Percentiles rank a stretch among this genome's conserved stretches.
Evolutionary conservation across 2,329 filamentous ascomycete genomes (phyloP).

Genomic region (Colletotrichum melonis): DNA sequence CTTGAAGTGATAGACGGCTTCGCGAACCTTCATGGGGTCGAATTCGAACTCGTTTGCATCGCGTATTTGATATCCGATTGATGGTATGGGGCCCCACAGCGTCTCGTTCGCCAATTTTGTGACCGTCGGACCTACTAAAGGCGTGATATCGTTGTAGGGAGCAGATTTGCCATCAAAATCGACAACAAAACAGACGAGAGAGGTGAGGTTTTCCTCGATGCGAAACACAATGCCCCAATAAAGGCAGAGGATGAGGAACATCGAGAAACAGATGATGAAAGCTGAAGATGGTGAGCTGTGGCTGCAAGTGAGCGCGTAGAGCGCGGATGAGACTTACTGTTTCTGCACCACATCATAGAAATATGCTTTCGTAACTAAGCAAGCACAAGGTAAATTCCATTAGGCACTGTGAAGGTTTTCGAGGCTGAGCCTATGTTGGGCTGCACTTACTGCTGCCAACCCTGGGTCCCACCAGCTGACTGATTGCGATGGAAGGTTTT

Average conservation of each 20-base stretch:
- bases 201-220: constrained; percentile 19
- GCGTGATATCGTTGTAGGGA: not conserved
- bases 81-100: constrained; percentile 1
- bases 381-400: not conserved
- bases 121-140: constrained; percentile 7
- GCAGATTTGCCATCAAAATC: constrained; percentile 14
- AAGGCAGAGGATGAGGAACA: constrained; percentile 13
- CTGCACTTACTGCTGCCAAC: constrained; percentile 3
- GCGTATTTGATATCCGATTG: constrained; percentile 22
- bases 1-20: constrained; percentile 19
- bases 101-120: constrained; percentile 11
- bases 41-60: constrained; percentile 14
- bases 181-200: constrained; percentile 17
- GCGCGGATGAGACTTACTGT: not conserved
- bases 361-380: constrained; percentile 14
- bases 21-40: constrained; percentile 16
- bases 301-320: not conserved
- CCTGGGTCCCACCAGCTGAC: constrained; percentile 27
- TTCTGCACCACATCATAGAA: constrained; percentile 19
- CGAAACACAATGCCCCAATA: constrained; percentile 23
- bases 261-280: constrained; percentile 9
- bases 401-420: not conserved
- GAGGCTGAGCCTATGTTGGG: not conserved
- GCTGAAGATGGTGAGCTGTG: not conserved
- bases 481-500: constrained; percentile 16